Conservation (phyloP, 192 early-diverging fungal species). For the Gryganskiella cystojenkinii region DNA sequence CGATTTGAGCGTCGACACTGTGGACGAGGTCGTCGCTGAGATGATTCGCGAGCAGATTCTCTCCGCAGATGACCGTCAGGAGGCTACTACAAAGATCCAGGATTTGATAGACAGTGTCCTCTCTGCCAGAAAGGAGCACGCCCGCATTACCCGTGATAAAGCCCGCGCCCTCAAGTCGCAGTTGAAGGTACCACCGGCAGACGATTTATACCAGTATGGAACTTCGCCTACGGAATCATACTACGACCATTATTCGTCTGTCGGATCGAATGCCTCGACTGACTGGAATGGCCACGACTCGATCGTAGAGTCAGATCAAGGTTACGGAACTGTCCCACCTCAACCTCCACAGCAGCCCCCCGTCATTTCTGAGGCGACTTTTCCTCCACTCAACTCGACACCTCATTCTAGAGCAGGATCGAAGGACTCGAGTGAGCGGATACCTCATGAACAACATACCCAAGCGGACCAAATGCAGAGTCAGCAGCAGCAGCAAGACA, state of each 20-base stretch:
- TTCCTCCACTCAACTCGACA: constrained; percentile 23
- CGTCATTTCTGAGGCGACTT: constrained; percentile 35
- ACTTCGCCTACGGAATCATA: constrained; percentile 31
- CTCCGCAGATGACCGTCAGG: constrained; percentile 37
- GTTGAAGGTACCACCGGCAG: constrained; percentile 25
- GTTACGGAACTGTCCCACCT: constrained; percentile 43
- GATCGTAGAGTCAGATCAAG: constrained; percentile 43
- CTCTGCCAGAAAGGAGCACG: constrained; percentile 16
- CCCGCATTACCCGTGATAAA: constrained; percentile 7
- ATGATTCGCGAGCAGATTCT: constrained; percentile 63
- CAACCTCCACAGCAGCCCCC: constrained; percentile 31
- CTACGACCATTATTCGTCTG: constrained; percentile 47
- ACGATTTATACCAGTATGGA: constrained; percentile 43
- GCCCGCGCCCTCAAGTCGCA: constrained; percentile 1
- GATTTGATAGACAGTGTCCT: constrained; percentile 38
- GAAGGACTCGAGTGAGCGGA: not conserved
- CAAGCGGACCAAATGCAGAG: too few species aligned
- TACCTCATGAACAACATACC: not conserved
- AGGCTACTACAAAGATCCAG: constrained; percentile 48
- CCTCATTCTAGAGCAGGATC: not conserved
- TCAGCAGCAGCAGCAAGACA: not conserved
- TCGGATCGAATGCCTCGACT: constrained; percentile 28
- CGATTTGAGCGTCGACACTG: constrained; percentile 72
- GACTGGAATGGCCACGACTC: constrained; percentile 29
- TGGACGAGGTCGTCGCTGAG: constrained; percentile 76